Conservation (phyloP, 495 filamentous ascomycete species). For the Lindgomyces ingoldianus region DNA sequence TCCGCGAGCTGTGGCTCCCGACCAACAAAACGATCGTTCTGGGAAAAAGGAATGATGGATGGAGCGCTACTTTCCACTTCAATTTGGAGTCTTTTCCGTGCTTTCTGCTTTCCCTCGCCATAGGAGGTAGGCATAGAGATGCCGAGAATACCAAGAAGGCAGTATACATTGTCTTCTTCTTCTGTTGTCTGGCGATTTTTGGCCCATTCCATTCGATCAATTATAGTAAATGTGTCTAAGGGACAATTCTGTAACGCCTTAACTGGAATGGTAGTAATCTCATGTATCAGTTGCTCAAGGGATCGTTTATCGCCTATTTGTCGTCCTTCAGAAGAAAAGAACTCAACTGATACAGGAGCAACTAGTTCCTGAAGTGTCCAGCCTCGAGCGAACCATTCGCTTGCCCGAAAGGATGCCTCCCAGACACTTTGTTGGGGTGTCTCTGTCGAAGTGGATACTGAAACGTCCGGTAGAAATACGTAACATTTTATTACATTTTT, state of each 20-base stretch:
- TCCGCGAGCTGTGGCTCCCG: neutral
- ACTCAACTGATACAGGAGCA: neutral
- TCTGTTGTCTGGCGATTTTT: conserved; percentile 12
- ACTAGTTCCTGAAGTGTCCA: neutral
- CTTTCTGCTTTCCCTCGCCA: conserved; percentile 6
- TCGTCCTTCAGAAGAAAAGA: conserved; percentile 6
- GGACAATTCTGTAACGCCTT: conserved; percentile 1
- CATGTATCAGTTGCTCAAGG: conserved; percentile 12
- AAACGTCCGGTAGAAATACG: conserved; percentile 23
- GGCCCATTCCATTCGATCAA: conserved; percentile 11
- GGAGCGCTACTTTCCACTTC: neutral
- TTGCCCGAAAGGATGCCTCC: neutral
- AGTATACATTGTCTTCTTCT: conserved; percentile 15
- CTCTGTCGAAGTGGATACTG: neutral
- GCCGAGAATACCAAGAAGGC: conserved; percentile 14
- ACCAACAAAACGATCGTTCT: conserved; percentile 12
- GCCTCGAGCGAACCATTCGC: conserved; percentile 22
- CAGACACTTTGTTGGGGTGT: neutral
- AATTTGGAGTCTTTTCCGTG: conserved; percentile 3
- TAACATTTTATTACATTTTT: conserved; percentile 14
- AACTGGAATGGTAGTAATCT: conserved; percentile 17
- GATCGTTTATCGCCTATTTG: conserved; percentile 15
- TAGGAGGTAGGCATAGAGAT: conserved; percentile 11
- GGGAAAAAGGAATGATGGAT: conserved; percentile 9
- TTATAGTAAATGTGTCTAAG: conserved; percentile 6